Percentiles rank a stretch among this genome's conserved stretches.
Evolutionary conservation across 306 rosid genomes (phyloP).

Genomic region (Mimosa bimucronata): DNA sequence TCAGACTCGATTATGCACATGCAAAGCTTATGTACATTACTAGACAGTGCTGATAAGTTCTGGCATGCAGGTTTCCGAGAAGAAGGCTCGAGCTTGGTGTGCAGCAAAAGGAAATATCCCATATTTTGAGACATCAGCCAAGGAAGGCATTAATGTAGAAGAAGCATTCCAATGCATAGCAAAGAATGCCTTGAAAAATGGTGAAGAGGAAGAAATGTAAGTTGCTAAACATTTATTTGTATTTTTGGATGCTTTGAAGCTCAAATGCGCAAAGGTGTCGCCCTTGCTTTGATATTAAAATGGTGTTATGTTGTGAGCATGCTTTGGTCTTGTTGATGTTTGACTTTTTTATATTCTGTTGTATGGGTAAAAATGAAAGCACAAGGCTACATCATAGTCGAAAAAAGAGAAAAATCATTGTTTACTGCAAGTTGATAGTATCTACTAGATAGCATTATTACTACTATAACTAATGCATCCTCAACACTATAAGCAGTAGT

Average conservation of each 20-base stretch:
- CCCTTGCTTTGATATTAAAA: constrained; percentile 11
- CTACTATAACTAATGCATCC: background rate
- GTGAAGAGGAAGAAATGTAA: constrained; percentile 98
- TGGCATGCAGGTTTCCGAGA: constrained; percentile 79
- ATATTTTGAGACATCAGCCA: constrained; percentile 97
- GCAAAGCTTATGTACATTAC: constrained; percentile 1
- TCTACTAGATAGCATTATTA: constrained; percentile 8
- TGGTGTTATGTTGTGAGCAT: constrained; percentile 22
- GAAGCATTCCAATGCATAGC: constrained; percentile 98
- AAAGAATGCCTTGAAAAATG: constrained; percentile 88
- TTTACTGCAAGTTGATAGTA: constrained; percentile 28
- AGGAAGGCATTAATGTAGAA: constrained; percentile 96
- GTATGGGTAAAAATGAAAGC: constrained; percentile 21
- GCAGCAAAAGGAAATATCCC: constrained; percentile 98
- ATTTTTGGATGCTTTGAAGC: background rate
- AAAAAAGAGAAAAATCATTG: background rate
- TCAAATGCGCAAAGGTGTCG: background rate
- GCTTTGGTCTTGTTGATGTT: constrained; percentile 11
- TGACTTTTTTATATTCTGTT: constrained; percentile 12
- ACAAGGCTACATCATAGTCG: constrained; percentile 13
- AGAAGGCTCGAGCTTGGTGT: constrained; percentile 99
- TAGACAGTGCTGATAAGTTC: constrained; percentile 17
- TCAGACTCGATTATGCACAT: background rate
- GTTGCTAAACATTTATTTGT: constrained; percentile 38
- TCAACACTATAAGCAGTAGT: constrained; percentile 4